phyloP scores from a whole-genome alignment of 768 basidiomycete genomes.

The Termitomyces sp. region DNA sequence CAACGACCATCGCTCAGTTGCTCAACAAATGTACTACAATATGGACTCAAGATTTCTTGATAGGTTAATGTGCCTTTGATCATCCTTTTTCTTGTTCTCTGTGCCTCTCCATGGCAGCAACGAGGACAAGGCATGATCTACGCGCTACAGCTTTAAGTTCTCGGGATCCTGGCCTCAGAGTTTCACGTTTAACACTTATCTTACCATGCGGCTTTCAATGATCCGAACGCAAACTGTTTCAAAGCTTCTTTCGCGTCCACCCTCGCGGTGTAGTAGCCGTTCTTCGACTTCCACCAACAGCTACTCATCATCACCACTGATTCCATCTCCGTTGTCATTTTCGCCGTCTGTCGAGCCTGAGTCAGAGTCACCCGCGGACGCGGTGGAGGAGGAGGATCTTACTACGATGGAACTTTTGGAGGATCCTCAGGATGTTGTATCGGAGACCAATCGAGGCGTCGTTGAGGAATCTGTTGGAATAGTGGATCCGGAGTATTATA shows the following conservation, averaged over 20 bases:
- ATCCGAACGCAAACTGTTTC: background rate
- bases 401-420: background rate
- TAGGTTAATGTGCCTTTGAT: background rate
- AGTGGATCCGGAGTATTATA: conserved; percentile 8
- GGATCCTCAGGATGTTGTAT: background rate
- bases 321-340: background rate
- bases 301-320: background rate
- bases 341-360: background rate
- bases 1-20: background rate
- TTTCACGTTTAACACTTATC: background rate
- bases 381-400: background rate
- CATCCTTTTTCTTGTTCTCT: background rate
- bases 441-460: background rate
- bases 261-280: background rate
- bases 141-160: background rate
- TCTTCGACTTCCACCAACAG: background rate
- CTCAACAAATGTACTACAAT: background rate
- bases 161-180: background rate
- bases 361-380: background rate
- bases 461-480: background rate
- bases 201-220: too few species aligned
- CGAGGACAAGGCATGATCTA: background rate
- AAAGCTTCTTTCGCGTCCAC: background rate
- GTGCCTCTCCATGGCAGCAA: background rate
- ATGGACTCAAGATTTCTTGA: background rate